Percentiles rank a stretch among this genome's conserved stretches.
These are phyloP conservation scores for Chrysoporthe cubensis DNA, from an alignment of 2,329 filamentous ascomycete genomes.

Conservation along the genomic window DNA sequence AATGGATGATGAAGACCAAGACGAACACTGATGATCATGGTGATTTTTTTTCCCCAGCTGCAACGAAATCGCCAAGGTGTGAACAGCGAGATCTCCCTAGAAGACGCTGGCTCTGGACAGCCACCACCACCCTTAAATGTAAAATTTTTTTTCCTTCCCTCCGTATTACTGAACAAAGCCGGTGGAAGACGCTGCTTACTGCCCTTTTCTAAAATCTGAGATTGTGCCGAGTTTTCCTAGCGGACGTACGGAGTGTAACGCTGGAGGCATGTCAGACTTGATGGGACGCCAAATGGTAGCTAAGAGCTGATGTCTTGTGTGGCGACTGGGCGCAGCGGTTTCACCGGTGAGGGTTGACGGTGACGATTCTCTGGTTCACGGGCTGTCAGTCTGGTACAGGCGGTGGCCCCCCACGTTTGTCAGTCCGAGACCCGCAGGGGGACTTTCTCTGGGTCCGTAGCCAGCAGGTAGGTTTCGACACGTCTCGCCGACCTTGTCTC, in stretches of 20 bases:
- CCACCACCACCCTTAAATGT: neutral
- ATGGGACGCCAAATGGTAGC: neutral
- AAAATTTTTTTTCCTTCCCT: neutral
- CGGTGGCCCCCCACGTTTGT: neutral
- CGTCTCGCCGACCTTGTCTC: neutral
- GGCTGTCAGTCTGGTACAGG: neutral
- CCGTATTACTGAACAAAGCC: neutral
- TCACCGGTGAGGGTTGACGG: neutral
- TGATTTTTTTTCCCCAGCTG: neutral
- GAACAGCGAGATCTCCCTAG: neutral
- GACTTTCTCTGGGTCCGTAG: neutral
- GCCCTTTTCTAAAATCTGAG: conserved; percentile 1
- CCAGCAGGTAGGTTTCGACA: neutral
- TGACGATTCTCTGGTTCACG: neutral
- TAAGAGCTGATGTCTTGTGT: neutral
- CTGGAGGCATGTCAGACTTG: conserved; percentile 11
- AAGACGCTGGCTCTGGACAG: neutral
- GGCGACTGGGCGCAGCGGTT: too few species aligned
- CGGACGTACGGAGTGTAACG: conserved; percentile 6
- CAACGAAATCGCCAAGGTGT: neutral
- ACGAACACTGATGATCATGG: neutral
- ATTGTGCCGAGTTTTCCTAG: neutral
- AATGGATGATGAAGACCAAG: neutral
- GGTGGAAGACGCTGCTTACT: neutral
- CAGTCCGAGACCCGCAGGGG: too few species aligned